A percentile compares a stretch with the other conserved stretches of the same genome.
Conservation (phyloP, 169 alveolate genomes). For the Theileria parva region DNA sequence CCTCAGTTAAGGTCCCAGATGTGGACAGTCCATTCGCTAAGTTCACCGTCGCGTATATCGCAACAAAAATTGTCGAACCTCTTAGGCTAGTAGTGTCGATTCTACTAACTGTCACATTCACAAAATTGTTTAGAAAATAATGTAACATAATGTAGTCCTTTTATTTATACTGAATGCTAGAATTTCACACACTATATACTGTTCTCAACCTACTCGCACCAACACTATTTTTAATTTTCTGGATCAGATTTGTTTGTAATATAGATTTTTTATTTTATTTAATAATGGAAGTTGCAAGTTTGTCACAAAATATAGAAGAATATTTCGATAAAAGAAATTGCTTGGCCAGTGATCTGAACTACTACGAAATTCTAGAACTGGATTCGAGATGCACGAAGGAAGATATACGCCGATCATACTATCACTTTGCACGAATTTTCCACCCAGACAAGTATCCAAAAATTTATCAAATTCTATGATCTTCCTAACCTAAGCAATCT, state of each 20-base stretch:
- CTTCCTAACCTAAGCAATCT: background rate
- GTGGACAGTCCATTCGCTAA: slow-evolving; percentile 60
- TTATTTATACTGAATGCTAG: background rate
- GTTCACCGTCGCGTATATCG: slow-evolving; percentile 66
- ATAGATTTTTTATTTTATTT: background rate
- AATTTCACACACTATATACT: background rate
- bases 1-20: slow-evolving; percentile 58
- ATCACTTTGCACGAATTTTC: slow-evolving; percentile 83
- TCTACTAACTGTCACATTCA: slow-evolving; percentile 32
- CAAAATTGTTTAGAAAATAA: slow-evolving; percentile 18
- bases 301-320: slow-evolving; percentile 35
- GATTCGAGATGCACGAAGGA: slow-evolving; percentile 53
- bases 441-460: slow-evolving; percentile 90
- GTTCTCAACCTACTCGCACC: background rate
- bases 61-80: slow-evolving; percentile 64
- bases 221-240: background rate
- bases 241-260: background rate
- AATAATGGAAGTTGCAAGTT: slow-evolving; percentile 1
- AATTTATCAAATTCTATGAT: background rate
- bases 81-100: slow-evolving; percentile 53
- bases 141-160: background rate
- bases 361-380: slow-evolving; percentile 57
- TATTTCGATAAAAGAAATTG: slow-evolving; percentile 24
- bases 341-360: background rate
- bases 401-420: slow-evolving; percentile 79